Conservation (phyloP, 106 monocot genomes). For the Narthecium ossifragum region DNA sequence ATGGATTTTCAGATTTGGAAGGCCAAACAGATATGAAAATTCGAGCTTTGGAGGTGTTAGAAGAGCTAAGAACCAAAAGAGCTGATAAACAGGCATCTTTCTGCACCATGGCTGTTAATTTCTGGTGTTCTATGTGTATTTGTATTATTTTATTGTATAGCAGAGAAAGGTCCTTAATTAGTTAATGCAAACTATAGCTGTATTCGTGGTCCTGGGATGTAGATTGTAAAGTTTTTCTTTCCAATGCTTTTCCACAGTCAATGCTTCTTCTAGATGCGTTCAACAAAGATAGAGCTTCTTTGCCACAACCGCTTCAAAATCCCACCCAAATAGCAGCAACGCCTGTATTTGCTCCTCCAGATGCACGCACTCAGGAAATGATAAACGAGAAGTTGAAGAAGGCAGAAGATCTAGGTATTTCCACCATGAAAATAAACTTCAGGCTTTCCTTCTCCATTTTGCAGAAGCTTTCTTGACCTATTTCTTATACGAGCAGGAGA, state of each 20-base stretch:
- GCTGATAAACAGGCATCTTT: constrained; percentile 78
- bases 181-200: no score
- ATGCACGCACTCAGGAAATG: constrained; percentile 86
- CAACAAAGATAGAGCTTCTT: constrained; percentile 78
- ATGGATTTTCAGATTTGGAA: constrained; percentile 93
- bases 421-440: no score
- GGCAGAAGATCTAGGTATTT: constrained; percentile 95
- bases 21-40: constrained; percentile 87
- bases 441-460: no score
- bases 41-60: constrained; percentile 61
- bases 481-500: constrained; percentile 42
- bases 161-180: no score
- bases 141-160: no score
- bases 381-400: constrained; percentile 87
- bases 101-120: no score
- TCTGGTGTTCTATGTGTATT: no score
- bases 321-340: constrained; percentile 38
- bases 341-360: constrained; percentile 45
- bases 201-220: no score
- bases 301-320: constrained; percentile 71
- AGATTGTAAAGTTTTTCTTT: no score
- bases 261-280: constrained; percentile 89
- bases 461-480: no score
- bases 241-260: constrained; percentile 37
- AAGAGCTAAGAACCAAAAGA: constrained; percentile 77